These are phyloP conservation scores for Alternaria viburni DNA, from an alignment of 2,329 filamentous ascomycete species.

Conservation along the genomic window DNA sequence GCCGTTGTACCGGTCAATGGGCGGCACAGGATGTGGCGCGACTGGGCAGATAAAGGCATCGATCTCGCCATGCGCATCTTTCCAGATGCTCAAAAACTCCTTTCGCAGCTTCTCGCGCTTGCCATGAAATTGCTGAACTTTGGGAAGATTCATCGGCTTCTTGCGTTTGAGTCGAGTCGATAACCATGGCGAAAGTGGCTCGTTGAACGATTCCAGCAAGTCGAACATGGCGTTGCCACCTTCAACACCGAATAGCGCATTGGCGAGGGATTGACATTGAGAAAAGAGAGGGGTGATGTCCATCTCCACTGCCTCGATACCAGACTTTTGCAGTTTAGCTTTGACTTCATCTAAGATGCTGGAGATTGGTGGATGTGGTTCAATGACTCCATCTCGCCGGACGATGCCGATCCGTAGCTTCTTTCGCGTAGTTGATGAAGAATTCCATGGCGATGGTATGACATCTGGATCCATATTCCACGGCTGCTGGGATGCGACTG, in stretches of 20 bases:
- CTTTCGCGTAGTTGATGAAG: slow-evolving; percentile 23
- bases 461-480: slow-evolving; percentile 58
- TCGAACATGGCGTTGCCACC: slow-evolving; percentile 64
- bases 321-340: slow-evolving; percentile 37
- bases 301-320: slow-evolving; percentile 65
- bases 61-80: slow-evolving; percentile 51
- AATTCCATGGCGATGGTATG: slow-evolving; percentile 49
- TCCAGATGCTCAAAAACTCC: slow-evolving; percentile 66
- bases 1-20: slow-evolving; percentile 67
- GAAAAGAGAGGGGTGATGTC: slow-evolving; percentile 60
- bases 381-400: slow-evolving; percentile 57
- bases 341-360: slow-evolving; percentile 56
- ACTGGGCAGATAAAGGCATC: slow-evolving; percentile 70
- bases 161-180: slow-evolving; percentile 58
- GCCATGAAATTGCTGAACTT: slow-evolving; percentile 61
- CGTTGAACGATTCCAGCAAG: slow-evolving; percentile 60
- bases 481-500: slow-evolving; percentile 59
- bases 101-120: slow-evolving; percentile 60
- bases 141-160: slow-evolving; percentile 54
- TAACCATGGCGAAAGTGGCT: slow-evolving; percentile 68
- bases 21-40: slow-evolving; percentile 68
- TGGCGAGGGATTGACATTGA: slow-evolving; percentile 63
- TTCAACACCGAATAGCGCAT: slow-evolving; percentile 65
- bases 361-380: slow-evolving; percentile 59
- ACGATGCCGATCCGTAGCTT: slow-evolving; percentile 57